Conservation (phyloP, 148 eudicot genomes). For the Tetragonia tetragonoides region DNA sequence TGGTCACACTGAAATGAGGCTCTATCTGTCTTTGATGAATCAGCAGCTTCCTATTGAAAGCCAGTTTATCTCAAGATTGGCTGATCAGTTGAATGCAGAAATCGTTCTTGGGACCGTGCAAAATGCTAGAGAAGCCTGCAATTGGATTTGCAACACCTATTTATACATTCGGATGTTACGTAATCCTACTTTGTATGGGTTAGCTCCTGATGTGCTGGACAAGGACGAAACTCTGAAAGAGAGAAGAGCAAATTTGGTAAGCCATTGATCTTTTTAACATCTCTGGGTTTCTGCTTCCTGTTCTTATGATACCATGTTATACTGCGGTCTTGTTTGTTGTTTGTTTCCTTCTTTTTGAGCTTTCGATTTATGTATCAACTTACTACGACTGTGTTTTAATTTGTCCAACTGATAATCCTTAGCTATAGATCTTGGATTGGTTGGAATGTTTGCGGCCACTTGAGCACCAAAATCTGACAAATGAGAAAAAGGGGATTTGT, state of each 20-base stretch:
- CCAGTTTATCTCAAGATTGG: conserved; percentile 67
- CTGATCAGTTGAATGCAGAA: conserved; percentile 96
- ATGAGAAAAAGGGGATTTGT: too few species aligned
- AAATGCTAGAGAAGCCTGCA: conserved; percentile 88
- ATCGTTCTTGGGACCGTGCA: conserved; percentile 90
- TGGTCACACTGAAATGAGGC: conserved; percentile 63
- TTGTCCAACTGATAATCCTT: not conserved
- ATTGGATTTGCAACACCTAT: conserved; percentile 85
- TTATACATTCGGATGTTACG: conserved; percentile 80
- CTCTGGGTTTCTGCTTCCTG: not conserved
- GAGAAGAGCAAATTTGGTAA: conserved; percentile 89
- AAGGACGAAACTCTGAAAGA: conserved; percentile 55
- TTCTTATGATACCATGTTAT: not conserved
- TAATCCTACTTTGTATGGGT: conserved; percentile 69
- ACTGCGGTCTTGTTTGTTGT: not conserved
- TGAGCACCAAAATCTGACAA: too few species aligned
- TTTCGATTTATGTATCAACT: too few species aligned
- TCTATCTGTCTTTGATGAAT: conserved; percentile 77
- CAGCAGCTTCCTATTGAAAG: conserved; percentile 83
- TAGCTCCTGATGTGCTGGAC: conserved; percentile 54
- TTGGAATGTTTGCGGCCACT: too few species aligned
- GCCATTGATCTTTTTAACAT: conserved; percentile 9
- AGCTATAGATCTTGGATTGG: too few species aligned
- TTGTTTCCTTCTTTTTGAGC: not conserved
- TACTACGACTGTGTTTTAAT: not conserved